Conservation (phyloP, 768 basidiomycete species). For the Hydnum rufescens region DNA sequence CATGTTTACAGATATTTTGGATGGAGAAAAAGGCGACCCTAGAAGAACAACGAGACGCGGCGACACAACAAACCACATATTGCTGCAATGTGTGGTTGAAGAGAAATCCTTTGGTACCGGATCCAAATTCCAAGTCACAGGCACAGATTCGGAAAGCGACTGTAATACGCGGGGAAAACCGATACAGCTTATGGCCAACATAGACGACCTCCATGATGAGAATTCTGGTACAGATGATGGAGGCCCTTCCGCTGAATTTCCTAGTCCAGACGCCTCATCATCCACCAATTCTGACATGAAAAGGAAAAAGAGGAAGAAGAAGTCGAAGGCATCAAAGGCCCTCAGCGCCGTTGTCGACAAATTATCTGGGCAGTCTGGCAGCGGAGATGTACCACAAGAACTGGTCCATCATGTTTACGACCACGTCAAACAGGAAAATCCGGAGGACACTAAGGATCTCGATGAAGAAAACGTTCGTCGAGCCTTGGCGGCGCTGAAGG, state of each 20-base stretch:
- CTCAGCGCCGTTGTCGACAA: slow-evolving; percentile 23
- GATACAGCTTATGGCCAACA: too few relatives aligned
- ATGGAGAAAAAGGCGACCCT: too few relatives aligned
- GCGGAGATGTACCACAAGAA: slow-evolving; percentile 35
- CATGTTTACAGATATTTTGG: too few relatives aligned
- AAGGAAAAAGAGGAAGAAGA: slow-evolving; percentile 72
- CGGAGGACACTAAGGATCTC: slow-evolving; percentile 18
- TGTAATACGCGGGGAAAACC: too few relatives aligned
- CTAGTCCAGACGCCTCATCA: background rate
- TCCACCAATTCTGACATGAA: slow-evolving; percentile 20
- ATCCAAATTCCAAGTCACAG: too few relatives aligned
- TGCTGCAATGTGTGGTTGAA: too few relatives aligned
- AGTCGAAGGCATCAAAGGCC: slow-evolving; percentile 58
- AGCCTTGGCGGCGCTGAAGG: slow-evolving; percentile 55
- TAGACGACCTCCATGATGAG: too few relatives aligned
- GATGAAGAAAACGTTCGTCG: slow-evolving; percentile 47
- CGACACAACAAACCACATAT: too few relatives aligned
- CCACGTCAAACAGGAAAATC: slow-evolving; percentile 29
- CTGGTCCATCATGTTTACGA: slow-evolving; percentile 49
- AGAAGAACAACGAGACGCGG: too few relatives aligned
- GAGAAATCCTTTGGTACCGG: too few relatives aligned
- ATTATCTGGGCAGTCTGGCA: slow-evolving; percentile 27
- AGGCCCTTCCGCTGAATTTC: background rate
- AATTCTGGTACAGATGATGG: background rate
- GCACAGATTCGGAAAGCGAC: too few relatives aligned